phyloP scores from a whole-genome alignment of 768 basidiomycete species.

The Russula dissimulans region DNA sequence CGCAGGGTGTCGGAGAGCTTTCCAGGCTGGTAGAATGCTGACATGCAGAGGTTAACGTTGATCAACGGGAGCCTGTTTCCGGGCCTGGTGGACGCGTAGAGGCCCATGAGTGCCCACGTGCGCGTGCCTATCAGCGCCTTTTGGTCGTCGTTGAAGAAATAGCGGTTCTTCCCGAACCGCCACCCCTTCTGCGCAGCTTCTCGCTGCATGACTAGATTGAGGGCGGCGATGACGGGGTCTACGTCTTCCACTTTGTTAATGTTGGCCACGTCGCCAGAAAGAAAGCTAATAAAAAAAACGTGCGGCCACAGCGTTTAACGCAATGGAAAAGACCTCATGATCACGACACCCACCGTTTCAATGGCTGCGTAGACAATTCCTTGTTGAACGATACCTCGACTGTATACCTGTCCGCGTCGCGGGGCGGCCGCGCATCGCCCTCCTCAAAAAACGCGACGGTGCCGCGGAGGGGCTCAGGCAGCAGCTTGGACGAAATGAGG shows the following conservation, averaged over 20 bases:
- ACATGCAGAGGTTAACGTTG: conserved; percentile 46
- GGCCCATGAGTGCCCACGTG: conserved; percentile 39
- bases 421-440: conserved; percentile 28
- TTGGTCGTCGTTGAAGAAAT: conserved; percentile 41
- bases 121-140: conserved; percentile 28
- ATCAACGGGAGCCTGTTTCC: conserved; percentile 42
- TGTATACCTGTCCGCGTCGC: conserved; percentile 33
- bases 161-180: conserved; percentile 58
- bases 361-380: conserved; percentile 25
- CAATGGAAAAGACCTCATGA: no score
- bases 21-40: conserved; percentile 47
- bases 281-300: conserved; percentile 34
- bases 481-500: conserved; percentile 32
- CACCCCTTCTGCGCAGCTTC: conserved; percentile 46
- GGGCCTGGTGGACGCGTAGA: conserved; percentile 43
- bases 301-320: not conserved
- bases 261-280: conserved; percentile 45
- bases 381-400: conserved; percentile 29
- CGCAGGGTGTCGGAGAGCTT: conserved; percentile 53
- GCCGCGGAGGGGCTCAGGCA: conserved; percentile 32
- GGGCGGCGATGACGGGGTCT: conserved; percentile 47
- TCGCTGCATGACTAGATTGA: conserved; percentile 56
- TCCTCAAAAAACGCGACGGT: conserved; percentile 33
- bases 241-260: conserved; percentile 41
- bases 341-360: conserved; percentile 28